Conservation (phyloP, 106 monocot species). For the Apostasia ramifera region DNA sequence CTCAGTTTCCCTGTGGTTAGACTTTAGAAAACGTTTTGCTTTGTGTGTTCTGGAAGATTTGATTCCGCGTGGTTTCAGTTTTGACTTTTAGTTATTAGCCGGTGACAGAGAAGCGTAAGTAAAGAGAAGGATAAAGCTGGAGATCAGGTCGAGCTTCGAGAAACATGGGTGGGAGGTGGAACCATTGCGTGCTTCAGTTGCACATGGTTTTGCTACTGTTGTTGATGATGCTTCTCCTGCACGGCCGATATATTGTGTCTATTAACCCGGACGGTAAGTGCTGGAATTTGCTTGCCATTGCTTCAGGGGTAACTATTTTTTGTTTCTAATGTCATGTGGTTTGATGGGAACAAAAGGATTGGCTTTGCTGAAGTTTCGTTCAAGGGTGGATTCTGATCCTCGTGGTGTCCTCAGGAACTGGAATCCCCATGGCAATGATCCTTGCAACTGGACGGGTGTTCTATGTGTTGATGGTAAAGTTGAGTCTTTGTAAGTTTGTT, state of each 20-base stretch:
- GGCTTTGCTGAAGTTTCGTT: slow-evolving; percentile 55
- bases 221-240: slow-evolving; percentile 21
- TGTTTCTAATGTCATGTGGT: background rate
- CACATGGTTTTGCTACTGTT: slow-evolving; percentile 14
- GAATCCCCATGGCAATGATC: slow-evolving; percentile 33
- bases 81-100: background rate
- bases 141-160: background rate
- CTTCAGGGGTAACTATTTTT: background rate
- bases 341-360: slow-evolving; percentile 30
- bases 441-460: slow-evolving; percentile 66
- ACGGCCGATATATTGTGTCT: slow-evolving; percentile 12
- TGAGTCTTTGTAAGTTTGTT: slow-evolving; percentile 58
- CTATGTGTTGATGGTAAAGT: slow-evolving; percentile 59
- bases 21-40: background rate
- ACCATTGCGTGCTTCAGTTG: background rate
- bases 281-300: background rate
- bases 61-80: background rate
- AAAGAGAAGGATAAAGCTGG: background rate
- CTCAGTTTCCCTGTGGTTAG: too few relatives aligned
- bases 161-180: slow-evolving; percentile 16
- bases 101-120: background rate
- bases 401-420: slow-evolving; percentile 42
- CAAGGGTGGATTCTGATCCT: slow-evolving; percentile 55
- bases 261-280: slow-evolving; percentile 46
- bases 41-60: background rate